These are phyloP conservation scores for Podospora pseudocomata DNA, from an alignment of 495 filamentous ascomycete species.

Conservation along the genomic window DNA sequence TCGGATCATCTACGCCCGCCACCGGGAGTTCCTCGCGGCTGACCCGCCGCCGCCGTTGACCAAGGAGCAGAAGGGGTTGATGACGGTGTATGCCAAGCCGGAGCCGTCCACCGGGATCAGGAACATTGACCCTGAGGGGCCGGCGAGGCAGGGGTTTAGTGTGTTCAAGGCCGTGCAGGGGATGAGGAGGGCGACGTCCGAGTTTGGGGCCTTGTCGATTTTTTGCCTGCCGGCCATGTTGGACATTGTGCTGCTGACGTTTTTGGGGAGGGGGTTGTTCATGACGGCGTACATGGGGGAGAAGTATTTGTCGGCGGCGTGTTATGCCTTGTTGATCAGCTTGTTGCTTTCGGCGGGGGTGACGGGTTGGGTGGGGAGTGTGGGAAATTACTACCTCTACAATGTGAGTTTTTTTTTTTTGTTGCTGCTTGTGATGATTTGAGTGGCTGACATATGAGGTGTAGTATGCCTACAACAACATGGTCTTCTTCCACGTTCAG, in stretches of 20 bases:
- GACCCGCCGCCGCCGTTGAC: slow-evolving; percentile 16
- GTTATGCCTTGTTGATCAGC: slow-evolving; percentile 24
- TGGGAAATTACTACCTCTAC: slow-evolving; percentile 31
- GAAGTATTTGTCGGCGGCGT: slow-evolving; percentile 21
- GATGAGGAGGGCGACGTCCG: slow-evolving; percentile 11
- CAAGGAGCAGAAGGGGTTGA: slow-evolving; percentile 14
- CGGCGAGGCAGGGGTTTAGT: background rate
- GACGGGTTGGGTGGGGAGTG: slow-evolving; percentile 33
- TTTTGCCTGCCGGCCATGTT: slow-evolving; percentile 31
- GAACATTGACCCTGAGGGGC: slow-evolving; percentile 3
- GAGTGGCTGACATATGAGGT: background rate
- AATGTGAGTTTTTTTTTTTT: slow-evolving; percentile 19
- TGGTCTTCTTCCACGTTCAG: slow-evolving; percentile 32
- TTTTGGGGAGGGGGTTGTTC: slow-evolving; percentile 29
- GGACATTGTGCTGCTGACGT: slow-evolving; percentile 27
- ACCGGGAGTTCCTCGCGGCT: slow-evolving; percentile 15
- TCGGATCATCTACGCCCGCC: slow-evolving; percentile 23
- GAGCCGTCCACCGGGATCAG: slow-evolving; percentile 13
- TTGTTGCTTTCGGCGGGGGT: slow-evolving; percentile 30
- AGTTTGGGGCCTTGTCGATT: slow-evolving; percentile 29
- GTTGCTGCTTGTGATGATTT: background rate
- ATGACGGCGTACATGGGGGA: slow-evolving; percentile 32
- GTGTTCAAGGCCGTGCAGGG: background rate
- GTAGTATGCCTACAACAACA: slow-evolving; percentile 31
- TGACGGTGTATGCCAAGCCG: slow-evolving; percentile 25